A percentile compares a stretch with the other conserved stretches of the same genome.
These are phyloP conservation scores for Penicillium angulare DNA, from an alignment of 495 filamentous ascomycete genomes.

Conservation along the genomic window DNA sequence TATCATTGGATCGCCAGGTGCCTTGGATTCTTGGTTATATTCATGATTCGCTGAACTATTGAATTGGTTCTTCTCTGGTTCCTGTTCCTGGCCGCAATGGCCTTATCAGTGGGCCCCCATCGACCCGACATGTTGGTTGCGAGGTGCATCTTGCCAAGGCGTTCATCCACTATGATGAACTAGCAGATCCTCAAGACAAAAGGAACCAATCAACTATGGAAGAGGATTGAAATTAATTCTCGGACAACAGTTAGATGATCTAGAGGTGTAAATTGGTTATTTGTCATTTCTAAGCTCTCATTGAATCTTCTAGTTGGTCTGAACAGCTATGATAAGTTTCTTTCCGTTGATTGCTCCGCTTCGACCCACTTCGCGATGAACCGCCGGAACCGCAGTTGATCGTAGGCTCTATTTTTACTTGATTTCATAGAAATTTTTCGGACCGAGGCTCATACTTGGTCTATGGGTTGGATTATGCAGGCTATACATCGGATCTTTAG, in stretches of 20 bases:
- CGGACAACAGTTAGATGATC: no score
- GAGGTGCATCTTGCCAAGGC: no score
- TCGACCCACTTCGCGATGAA: not conserved
- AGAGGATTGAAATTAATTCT: no score
- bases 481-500: no score
- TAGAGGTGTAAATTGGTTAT: no score
- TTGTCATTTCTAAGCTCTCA: slow-evolving; percentile 14
- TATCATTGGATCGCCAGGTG: not conserved
- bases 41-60: no score
- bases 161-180: not conserved
- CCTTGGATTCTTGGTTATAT: no score
- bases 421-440: not conserved
- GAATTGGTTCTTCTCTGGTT: not conserved
- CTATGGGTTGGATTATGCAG: no score
- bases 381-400: not conserved
- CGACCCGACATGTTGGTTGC: no score
- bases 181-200: not conserved
- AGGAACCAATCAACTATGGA: no score
- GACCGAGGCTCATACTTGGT: no score
- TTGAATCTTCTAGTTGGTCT: not conserved
- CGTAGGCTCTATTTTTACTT: no score
- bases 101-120: not conserved
- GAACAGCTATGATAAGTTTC: slow-evolving; percentile 13
- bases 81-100: not conserved
- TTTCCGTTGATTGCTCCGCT: slow-evolving; percentile 10